Conservation (phyloP, 2,329 filamentous ascomycete genomes). For the Exophiala mesophila region DNA sequence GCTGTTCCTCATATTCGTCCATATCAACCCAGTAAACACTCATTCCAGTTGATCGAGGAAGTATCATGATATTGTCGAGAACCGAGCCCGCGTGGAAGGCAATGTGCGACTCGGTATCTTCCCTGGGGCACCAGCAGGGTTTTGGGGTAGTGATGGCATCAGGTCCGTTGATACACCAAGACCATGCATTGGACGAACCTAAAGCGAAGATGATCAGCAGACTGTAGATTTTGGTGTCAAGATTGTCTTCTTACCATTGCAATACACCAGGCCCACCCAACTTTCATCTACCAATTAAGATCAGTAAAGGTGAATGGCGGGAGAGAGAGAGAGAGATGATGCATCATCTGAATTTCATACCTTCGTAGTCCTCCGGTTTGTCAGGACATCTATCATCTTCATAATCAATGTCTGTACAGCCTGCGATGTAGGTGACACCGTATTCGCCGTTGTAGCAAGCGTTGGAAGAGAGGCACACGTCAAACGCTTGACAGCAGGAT, state of each 20-base stretch:
- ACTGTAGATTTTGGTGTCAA: too few relatives aligned
- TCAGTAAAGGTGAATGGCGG: not conserved
- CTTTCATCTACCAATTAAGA: slow-evolving; percentile 9
- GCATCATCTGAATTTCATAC: not conserved
- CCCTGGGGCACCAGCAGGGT: slow-evolving; percentile 19
- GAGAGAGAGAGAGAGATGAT: not conserved
- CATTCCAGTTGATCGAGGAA: slow-evolving; percentile 11
- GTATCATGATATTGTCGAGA: slow-evolving; percentile 18
- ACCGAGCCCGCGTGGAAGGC: slow-evolving; percentile 16
- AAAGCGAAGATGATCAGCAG: too few relatives aligned
- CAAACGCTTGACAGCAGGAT: slow-evolving; percentile 22
- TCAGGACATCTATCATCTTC: slow-evolving; percentile 20
- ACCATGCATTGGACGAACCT: slow-evolving; percentile 23
- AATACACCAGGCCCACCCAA: slow-evolving; percentile 24
- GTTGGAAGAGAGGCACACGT: slow-evolving; percentile 22
- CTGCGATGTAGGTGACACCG: slow-evolving; percentile 25
- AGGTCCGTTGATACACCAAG: slow-evolving; percentile 17
- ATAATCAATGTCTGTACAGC: slow-evolving; percentile 25
- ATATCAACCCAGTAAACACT: slow-evolving; percentile 18
- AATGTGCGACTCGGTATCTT: slow-evolving; percentile 8
- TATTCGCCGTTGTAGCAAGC: slow-evolving; percentile 25
- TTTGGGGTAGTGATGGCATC: slow-evolving; percentile 13
- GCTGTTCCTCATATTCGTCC: slow-evolving; percentile 3
- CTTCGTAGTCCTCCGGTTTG: slow-evolving; percentile 10
- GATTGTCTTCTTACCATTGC: slow-evolving; percentile 21